Conservation (phyloP, 352 stramenopile species). For the Phytophthora colocasiae region DNA sequence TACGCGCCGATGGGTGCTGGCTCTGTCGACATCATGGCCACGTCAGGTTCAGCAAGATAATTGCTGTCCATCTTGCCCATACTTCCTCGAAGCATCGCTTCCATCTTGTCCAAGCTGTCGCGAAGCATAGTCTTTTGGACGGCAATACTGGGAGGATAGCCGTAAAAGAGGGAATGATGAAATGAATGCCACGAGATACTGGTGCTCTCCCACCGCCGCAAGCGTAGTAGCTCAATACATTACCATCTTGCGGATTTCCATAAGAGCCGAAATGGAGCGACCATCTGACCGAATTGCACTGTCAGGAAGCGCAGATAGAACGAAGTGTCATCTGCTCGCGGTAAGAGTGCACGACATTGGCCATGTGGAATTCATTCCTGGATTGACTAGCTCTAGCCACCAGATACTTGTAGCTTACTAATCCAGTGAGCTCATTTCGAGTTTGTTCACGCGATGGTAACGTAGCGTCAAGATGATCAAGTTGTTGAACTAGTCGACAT, state of each 20-base stretch:
- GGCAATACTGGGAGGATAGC: constrained; percentile 10
- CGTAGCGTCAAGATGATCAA: constrained; percentile 5
- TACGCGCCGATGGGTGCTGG: constrained; percentile 14
- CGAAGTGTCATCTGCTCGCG: constrained; percentile 16
- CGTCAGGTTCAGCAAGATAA: constrained; percentile 38
- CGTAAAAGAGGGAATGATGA: constrained; percentile 28
- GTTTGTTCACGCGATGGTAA: neutral
- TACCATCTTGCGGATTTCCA: constrained; percentile 17
- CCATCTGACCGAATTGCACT: constrained; percentile 15
- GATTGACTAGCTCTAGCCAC: neutral
- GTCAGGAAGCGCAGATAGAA: constrained; percentile 19
- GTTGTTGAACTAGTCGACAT: constrained; percentile 18
- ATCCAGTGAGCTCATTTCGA: neutral
- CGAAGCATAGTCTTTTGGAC: constrained; percentile 15
- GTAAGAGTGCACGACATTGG: constrained; percentile 28
- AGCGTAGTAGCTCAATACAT: neutral
- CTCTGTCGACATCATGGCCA: constrained; percentile 37
- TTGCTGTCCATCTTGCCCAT: constrained; percentile 35
- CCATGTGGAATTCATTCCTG: constrained; percentile 4
- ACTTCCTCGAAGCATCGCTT: constrained; percentile 26
- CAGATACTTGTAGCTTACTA: neutral
- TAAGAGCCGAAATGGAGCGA: constrained; percentile 6
- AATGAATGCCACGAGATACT: constrained; percentile 1
- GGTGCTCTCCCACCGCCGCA: constrained; percentile 20
- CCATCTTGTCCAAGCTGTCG: constrained; percentile 30